These are phyloP conservation scores for Lecanicillium sp. DNA, from an alignment of 2,329 filamentous ascomycete species.

Conservation along the genomic window DNA sequence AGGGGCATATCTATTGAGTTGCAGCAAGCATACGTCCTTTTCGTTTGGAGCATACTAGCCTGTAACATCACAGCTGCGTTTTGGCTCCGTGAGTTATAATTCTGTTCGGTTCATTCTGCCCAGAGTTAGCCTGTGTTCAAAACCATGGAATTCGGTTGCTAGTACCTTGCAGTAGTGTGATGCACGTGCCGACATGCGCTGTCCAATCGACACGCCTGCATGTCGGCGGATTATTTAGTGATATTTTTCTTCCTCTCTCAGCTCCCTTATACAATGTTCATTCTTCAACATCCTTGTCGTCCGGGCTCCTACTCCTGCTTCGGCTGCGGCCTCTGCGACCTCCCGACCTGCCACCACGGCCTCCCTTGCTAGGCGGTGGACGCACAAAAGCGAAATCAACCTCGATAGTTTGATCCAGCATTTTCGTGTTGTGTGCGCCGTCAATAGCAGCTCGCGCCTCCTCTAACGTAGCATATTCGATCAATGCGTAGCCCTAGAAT, in stretches of 20 bases:
- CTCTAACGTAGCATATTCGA: slow-evolving; percentile 72
- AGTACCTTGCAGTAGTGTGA: not conserved
- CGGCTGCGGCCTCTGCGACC: slow-evolving; percentile 38
- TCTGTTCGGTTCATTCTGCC: slow-evolving; percentile 3
- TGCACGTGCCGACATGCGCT: slow-evolving; percentile 20
- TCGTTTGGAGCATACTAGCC: no score
- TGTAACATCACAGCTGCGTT: no score
- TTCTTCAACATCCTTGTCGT: slow-evolving; percentile 25
- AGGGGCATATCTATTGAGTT: no score
- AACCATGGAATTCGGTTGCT: no score
- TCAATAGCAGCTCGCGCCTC: slow-evolving; percentile 78
- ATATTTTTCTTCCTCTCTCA: not conserved
- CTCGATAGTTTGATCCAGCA: slow-evolving; percentile 71
- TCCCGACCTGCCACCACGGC: slow-evolving; percentile 28
- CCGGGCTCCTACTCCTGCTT: slow-evolving; percentile 40
- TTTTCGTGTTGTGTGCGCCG: slow-evolving; percentile 65
- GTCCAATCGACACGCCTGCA: slow-evolving; percentile 10
- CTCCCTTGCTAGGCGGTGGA: slow-evolving; percentile 53
- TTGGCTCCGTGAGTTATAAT: not conserved
- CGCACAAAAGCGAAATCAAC: slow-evolving; percentile 84
- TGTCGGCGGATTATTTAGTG: slow-evolving; percentile 14
- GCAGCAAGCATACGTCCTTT: no score
- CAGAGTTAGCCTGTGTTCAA: no score
- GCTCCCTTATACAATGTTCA: slow-evolving; percentile 9
- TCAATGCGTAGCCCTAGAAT: slow-evolving; percentile 68